These are phyloP conservation scores for Hypoxylon sp. DNA, from an alignment of 2,329 filamentous ascomycete genomes.

Conservation along the genomic window DNA sequence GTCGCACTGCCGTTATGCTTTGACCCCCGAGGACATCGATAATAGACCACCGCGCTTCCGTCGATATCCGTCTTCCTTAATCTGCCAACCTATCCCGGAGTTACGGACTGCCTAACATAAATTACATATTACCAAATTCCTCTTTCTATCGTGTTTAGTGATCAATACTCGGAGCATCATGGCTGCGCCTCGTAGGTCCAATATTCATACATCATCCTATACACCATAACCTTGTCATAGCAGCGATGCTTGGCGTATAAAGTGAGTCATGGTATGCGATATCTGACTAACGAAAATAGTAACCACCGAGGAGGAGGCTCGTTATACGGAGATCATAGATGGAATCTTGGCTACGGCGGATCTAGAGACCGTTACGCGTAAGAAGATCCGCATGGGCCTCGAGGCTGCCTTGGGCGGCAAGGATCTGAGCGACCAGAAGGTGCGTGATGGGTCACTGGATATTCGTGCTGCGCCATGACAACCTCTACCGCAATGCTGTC, in stretches of 20 bases:
- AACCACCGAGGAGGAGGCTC: conserved; percentile 63
- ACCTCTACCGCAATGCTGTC: not conserved
- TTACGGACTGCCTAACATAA: conserved; percentile 8
- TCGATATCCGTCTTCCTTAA: conserved; percentile 3
- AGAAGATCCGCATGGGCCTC: conserved; percentile 72
- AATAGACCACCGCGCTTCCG: conserved; percentile 20
- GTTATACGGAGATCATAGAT: conserved; percentile 73
- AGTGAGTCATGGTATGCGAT: not conserved
- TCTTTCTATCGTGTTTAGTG: conserved; percentile 9
- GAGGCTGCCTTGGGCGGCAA: conserved; percentile 69
- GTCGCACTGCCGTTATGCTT: conserved; percentile 31
- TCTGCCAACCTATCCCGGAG: conserved; percentile 1
- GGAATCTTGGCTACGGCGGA: conserved; percentile 70
- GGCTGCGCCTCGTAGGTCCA: conserved; percentile 49
- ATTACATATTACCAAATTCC: conserved; percentile 8
- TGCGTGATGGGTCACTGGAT: conserved; percentile 49
- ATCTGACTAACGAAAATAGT: conserved; percentile 58
- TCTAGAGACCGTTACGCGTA: conserved; percentile 74
- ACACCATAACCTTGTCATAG: conserved; percentile 2
- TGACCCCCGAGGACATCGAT: conserved; percentile 21
- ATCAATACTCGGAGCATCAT: conserved; percentile 41
- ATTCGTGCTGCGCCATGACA: not conserved
- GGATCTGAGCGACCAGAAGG: conserved; percentile 73
- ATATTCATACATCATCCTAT: not conserved
- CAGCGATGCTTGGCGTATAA: conserved; percentile 1